Percentiles rank a stretch among this genome's conserved stretches.
phyloP scores from a whole-genome alignment of 768 basidiomycete genomes.

The Chiua virens region DNA sequence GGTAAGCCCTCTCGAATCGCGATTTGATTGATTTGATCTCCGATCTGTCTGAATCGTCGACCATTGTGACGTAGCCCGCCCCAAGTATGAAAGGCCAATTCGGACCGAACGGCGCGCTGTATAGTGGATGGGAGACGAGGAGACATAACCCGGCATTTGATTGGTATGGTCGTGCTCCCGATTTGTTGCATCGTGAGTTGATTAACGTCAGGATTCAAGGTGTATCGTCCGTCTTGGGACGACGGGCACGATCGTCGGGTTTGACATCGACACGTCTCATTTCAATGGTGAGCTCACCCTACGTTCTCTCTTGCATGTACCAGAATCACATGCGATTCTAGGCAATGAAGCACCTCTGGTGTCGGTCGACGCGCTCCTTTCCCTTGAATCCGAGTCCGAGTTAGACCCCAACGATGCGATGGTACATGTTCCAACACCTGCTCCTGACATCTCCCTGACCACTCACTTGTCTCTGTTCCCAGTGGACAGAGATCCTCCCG shows the following conservation, averaged over 20 bases:
- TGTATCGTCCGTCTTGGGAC: constrained; percentile 89
- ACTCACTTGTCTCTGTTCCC: background rate
- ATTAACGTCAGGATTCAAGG: constrained; percentile 47
- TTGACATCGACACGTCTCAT: constrained; percentile 94
- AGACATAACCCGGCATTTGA: constrained; percentile 88
- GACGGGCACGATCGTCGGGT: constrained; percentile 68
- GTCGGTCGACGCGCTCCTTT: constrained; percentile 64
- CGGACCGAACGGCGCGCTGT: constrained; percentile 92
- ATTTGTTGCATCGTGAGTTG: too few relatives aligned
- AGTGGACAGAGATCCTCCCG: constrained; percentile 86
- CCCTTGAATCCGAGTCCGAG: constrained; percentile 43
- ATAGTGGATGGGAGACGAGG: constrained; percentile 91
- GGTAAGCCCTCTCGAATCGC: constrained; percentile 40
- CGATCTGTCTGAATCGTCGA: background rate
- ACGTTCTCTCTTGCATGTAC: background rate
- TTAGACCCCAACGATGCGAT: constrained; percentile 45
- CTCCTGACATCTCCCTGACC: background rate
- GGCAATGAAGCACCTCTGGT: constrained; percentile 87
- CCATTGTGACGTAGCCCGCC: constrained; percentile 58
- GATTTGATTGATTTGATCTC: background rate
- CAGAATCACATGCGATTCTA: constrained; percentile 23
- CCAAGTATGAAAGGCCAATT: constrained; percentile 93
- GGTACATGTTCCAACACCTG: constrained; percentile 39
- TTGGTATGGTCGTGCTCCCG: constrained; percentile 53
- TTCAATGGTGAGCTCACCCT: constrained; percentile 66